A percentile compares a stretch with the other conserved stretches of the same genome.
These are phyloP conservation scores for Punica granatum DNA, from an alignment of 345 rosid genomes.

Conservation along the genomic window DNA sequence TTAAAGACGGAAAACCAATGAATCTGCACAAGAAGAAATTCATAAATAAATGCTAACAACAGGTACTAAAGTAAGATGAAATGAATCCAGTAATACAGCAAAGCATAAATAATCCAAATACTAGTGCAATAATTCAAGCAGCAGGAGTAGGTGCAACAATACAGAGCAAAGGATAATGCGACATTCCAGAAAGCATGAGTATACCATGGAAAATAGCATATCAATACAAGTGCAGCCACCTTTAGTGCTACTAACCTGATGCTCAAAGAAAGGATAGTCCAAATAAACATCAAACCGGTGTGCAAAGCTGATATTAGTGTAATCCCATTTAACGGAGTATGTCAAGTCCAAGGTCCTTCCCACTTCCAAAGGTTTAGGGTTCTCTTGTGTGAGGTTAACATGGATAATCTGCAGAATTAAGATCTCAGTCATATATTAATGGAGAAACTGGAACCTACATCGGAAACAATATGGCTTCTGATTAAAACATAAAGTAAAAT, in stretches of 20 bases:
- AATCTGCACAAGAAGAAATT: conserved; percentile 35
- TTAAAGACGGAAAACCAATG: conserved; percentile 97
- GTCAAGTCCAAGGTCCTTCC: conserved; percentile 64
- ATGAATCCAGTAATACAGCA: not conserved
- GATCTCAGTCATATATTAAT: conserved; percentile 3
- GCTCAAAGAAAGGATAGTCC: conserved; percentile 93
- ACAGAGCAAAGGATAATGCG: not conserved
- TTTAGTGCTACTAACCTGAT: conserved; percentile 51
- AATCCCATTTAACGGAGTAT: conserved; percentile 72
- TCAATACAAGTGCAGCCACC: not conserved
- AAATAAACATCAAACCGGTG: conserved; percentile 90
- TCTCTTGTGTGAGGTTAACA: conserved; percentile 79
- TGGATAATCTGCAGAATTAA: conserved; percentile 58
- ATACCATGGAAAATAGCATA: not conserved
- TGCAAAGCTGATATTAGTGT: conserved; percentile 61
- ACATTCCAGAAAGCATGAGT: not conserved
- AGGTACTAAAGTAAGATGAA: not conserved
- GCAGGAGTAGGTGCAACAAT: not conserved
- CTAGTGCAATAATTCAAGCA: not conserved
- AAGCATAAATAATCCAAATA: not conserved
- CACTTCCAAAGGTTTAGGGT: conserved; percentile 60
- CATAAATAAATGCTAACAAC: not conserved
- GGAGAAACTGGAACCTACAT: conserved; percentile 1
- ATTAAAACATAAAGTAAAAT: no score
- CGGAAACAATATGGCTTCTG: not conserved